Evolutionary conservation across 2,329 filamentous ascomycete genomes (phyloP), one percentile per base, ranked within the genome.

Genomic region (Colletotrichum higginsianum): DNA sequence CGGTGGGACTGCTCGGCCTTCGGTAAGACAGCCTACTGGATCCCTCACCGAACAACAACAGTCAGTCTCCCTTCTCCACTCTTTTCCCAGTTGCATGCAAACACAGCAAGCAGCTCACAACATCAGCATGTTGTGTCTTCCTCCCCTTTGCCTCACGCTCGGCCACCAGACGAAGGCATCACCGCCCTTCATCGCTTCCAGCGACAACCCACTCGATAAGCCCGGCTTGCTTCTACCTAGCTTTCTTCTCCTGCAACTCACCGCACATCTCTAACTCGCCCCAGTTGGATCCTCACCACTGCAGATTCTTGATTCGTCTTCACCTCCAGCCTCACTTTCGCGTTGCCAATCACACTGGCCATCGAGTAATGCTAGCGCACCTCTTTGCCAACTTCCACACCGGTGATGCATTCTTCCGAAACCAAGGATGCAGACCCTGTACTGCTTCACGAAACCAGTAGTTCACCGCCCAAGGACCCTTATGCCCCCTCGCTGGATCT

Each of bases 291-390:
- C 57, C 46, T 44, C 38, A 23, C 18, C 11, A 26, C 50, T 57
- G 56, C 63, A 62, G 47, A 42, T 50, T 57, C 64, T 57, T 60
- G 57, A 35, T 57, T 42, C 49, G 18, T 35, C 42, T 67, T 44
- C 57, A 9, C 40, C 18, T 38, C 6, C 64, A 56, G 68, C 68
- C 57, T 68, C 58, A 57, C 57, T 71, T 58, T 47, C 47, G 2
- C 23, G 38, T 52, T 26, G 65, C 57, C 64, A 71, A 68, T 56
- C 52, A 61, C 68, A 44, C 57, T 15, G 23, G 21, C 16, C n/a
- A 47, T 23, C 21, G 40, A 62, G 64, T 68, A 71, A 62, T 71
- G 64, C 65, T 71, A 68, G 64, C 52, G 68, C 21, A 42, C 40
- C 15, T 26, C 9, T 21, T 2, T 58, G 35, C 44, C 21, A 35